Percentiles rank a stretch among this genome's conserved stretches.
Evolutionary conservation across 108 stramenopile genomes (phyloP).

Genomic region (Aureococcus anophagefferens): DNA sequence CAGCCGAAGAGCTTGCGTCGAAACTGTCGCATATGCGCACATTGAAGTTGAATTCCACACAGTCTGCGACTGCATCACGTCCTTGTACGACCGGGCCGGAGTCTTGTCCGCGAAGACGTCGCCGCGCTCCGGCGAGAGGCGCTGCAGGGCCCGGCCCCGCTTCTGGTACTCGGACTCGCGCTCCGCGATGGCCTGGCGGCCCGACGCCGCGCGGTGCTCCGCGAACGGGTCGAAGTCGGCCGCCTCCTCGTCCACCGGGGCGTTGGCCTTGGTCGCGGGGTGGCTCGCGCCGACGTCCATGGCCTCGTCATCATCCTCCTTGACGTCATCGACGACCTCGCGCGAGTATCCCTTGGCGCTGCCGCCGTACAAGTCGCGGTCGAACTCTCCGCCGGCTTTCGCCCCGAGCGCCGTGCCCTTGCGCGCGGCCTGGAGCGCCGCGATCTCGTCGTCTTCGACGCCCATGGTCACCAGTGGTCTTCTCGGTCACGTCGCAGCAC

Average conservation of each 20-base stretch:
- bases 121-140: slow-evolving; percentile 29
- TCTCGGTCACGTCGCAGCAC: no score
- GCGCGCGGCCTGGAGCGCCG: not conserved
- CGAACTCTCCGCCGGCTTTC: not conserved
- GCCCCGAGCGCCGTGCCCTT: not conserved
- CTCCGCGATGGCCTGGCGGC: slow-evolving; percentile 67
- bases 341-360: not conserved
- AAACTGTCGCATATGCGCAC: no score
- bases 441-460: not conserved
- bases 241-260: slow-evolving; percentile 30
- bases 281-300: not conserved
- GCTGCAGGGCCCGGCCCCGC: slow-evolving; percentile 22
- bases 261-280: not conserved
- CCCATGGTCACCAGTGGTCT: no score
- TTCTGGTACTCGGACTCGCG: slow-evolving; percentile 80
- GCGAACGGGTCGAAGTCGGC: slow-evolving; percentile 59
- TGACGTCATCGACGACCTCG: not conserved
- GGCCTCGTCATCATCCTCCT: not conserved
- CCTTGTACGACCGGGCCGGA: slow-evolving; percentile 60
- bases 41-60: no score
- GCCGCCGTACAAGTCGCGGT: not conserved
- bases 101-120: slow-evolving; percentile 50
- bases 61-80: slow-evolving; percentile 60
- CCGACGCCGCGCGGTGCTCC: slow-evolving; percentile 53
- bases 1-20: no score